These are phyloP conservation scores for Solanum verrucosum DNA, from an alignment of 257 asterid species.

Conservation along the genomic window DNA sequence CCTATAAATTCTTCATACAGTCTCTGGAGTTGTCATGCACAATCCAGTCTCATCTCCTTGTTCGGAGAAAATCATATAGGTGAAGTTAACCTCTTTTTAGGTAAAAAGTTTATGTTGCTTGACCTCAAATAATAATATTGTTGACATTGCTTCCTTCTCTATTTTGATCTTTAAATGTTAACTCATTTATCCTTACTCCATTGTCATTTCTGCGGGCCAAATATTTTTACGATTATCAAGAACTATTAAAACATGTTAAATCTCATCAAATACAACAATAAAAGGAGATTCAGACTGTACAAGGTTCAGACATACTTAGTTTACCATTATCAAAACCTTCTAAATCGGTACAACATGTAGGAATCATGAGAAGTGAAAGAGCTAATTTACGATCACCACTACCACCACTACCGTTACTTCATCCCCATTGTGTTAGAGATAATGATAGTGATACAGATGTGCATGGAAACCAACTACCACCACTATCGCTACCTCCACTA, in stretches of 20 bases:
- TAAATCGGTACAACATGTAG: too few relatives aligned
- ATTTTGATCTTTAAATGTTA: neutral
- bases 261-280: neutral
- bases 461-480: too few relatives aligned
- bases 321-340: too few relatives aligned
- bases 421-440: too few relatives aligned
- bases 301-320: too few relatives aligned
- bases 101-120: neutral
- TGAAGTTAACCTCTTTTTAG: neutral
- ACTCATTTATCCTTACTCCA: neutral
- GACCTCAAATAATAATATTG: neutral
- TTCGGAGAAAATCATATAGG: neutral
- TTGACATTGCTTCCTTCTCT: neutral
- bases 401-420: too few relatives aligned
- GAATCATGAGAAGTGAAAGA: too few relatives aligned
- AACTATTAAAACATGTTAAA: neutral
- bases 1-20: neutral
- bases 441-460: too few relatives aligned
- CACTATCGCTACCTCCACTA: too few relatives aligned
- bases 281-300: neutral
- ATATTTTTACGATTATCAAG: neutral
- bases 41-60: neutral
- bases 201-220: neutral
- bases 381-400: too few relatives aligned
- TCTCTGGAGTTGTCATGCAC: neutral